phyloP scores from a whole-genome alignment of 2,329 filamentous ascomycete species.

The Ilyonectria destructans region DNA sequence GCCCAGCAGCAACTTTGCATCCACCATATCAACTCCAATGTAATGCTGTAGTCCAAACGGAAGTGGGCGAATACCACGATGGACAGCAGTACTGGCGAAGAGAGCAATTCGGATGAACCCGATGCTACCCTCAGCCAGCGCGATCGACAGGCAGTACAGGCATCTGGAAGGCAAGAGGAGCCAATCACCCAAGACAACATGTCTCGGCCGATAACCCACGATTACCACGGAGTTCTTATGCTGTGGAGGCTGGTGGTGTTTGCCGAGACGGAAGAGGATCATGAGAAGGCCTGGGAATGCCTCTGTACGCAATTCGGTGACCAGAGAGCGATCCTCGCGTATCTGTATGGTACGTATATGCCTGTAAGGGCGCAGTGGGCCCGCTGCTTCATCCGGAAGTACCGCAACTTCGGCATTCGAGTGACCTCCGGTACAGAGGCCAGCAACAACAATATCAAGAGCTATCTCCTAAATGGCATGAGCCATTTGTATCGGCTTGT shows the following conservation, averaged over 20 bases:
- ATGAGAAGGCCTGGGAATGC: constrained; percentile 8
- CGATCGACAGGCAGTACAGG: too few relatives aligned
- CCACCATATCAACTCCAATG: too few relatives aligned
- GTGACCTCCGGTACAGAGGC: constrained; percentile 30
- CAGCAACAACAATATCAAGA: constrained; percentile 30
- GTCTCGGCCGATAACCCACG: constrained; percentile 5
- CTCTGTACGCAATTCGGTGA: constrained; percentile 19
- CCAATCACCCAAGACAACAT: too few relatives aligned
- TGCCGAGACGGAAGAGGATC: too few relatives aligned
- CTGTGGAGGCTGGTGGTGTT: too few relatives aligned
- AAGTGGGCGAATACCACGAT: neutral
- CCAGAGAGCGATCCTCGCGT: constrained; percentile 21
- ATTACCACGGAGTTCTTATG: constrained; percentile 15
- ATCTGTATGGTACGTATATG: constrained; percentile 29
- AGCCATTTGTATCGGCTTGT: constrained; percentile 26
- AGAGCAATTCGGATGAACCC: neutral
- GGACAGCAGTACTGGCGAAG: constrained; percentile 3
- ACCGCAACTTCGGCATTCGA: constrained; percentile 32
- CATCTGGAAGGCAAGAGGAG: too few relatives aligned
- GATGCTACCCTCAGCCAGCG: neutral
- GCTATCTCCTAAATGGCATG: constrained; percentile 27
- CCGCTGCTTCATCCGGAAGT: constrained; percentile 29
- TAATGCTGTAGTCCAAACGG: neutral
- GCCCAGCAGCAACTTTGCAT: constrained; percentile 11
- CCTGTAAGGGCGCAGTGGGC: constrained; percentile 29